Evolutionary conservation across 129 eudicot species (phyloP).

Genomic region (Flaveria brownii): DNA sequence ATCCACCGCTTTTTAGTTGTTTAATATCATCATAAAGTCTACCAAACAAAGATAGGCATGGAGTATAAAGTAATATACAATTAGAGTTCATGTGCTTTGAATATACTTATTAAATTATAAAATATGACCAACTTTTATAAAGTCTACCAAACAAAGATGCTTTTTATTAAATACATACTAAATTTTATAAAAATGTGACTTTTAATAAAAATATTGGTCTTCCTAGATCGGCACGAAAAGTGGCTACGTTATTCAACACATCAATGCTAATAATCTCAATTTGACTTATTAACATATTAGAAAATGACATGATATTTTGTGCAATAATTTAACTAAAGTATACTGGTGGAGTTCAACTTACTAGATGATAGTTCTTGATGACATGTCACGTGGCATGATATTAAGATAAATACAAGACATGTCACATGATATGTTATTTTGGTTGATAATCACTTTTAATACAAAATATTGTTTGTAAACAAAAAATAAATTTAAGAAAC

Average conservation of each 20-base stretch:
- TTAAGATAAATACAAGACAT: not conserved
- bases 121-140: not conserved
- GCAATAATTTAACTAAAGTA: not conserved
- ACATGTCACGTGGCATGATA: not conserved
- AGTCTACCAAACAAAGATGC: constrained; percentile 5
- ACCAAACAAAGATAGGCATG: too few species aligned
- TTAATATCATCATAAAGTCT: not conserved
- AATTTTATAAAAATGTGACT: not conserved
- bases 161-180: not conserved
- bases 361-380: not conserved
- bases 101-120: not conserved
- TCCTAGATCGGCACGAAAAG: not conserved
- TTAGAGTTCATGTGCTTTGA: constrained; percentile 1
- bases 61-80: too few species aligned
- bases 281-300: not conserved
- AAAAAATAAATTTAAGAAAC: too few species aligned
- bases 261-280: not conserved
- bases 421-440: too few species aligned
- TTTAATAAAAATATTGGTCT: not conserved
- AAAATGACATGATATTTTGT: not conserved
- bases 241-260: not conserved
- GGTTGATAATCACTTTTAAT: too few species aligned
- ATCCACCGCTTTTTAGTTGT: not conserved
- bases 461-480: too few species aligned
- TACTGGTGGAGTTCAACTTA: not conserved